These are phyloP conservation scores for Cucumis hystrix DNA, from an alignment of 306 rosid species.

Conservation along the genomic window DNA sequence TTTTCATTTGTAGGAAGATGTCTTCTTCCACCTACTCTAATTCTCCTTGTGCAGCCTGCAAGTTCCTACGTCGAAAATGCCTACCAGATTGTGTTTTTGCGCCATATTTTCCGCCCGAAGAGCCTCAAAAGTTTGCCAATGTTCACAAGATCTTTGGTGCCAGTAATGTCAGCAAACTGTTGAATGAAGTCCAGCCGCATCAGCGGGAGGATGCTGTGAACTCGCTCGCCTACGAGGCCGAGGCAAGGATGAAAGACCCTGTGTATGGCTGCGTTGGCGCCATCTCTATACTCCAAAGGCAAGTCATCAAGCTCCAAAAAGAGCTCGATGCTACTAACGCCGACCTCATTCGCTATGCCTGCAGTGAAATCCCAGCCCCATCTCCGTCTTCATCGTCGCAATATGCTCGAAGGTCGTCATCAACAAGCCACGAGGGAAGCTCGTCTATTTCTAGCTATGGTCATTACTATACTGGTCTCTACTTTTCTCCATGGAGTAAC, in stretches of 20 bases:
- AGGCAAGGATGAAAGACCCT: conserved; percentile 81
- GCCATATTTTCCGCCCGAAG: conserved; percentile 79
- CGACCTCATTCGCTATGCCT: conserved; percentile 44
- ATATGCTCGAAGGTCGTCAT: not conserved
- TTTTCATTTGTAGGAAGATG: conserved; percentile 17
- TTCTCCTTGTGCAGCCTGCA: conserved; percentile 94
- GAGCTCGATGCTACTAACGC: conserved; percentile 79
- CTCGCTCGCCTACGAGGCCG: conserved; percentile 89
- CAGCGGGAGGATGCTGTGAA: conserved; percentile 84
- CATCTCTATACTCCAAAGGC: conserved; percentile 70
- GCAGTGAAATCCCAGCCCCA: conserved; percentile 10
- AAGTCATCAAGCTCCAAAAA: conserved; percentile 66
- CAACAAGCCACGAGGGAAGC: not conserved
- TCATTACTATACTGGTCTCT: conserved; percentile 12
- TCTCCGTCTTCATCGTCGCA: not conserved
- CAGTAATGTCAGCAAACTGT: conserved; percentile 75
- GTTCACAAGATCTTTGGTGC: conserved; percentile 95
- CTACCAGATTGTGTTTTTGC: conserved; percentile 67
- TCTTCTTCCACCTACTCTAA: conserved; percentile 39
- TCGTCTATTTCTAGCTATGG: not conserved
- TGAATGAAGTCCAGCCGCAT: conserved; percentile 64
- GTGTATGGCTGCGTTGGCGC: conserved; percentile 90
- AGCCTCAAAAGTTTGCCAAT: conserved; percentile 70
- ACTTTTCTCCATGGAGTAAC: conserved; percentile 24
- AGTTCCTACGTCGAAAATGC: conserved; percentile 74